Conservation (phyloP, 1,139 yeast genomes). For the Kodamaea plutei region DNA sequence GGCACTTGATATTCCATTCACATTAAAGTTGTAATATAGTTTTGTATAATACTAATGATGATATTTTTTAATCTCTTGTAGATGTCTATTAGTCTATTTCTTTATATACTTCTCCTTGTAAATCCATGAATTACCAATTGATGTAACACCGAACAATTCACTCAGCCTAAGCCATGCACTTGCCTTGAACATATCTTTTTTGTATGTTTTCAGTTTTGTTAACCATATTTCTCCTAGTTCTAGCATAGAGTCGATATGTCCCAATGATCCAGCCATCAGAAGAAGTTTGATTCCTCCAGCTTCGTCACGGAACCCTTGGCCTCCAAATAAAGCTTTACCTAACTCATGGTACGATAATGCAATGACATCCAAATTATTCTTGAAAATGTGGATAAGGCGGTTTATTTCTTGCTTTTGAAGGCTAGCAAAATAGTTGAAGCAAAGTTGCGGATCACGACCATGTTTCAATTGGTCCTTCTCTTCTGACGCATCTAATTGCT, state of each 20-base stretch:
- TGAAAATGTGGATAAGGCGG: constrained; percentile 24
- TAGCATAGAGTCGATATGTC: constrained; percentile 66
- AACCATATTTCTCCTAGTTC: constrained; percentile 71
- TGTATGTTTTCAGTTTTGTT: constrained; percentile 48
- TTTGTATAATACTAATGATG: too few species aligned
- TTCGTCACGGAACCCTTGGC: constrained; percentile 63
- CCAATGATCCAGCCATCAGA: constrained; percentile 66
- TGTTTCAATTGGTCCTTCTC: constrained; percentile 18
- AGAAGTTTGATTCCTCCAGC: constrained; percentile 54
- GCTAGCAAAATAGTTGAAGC: constrained; percentile 24
- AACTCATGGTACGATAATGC: constrained; percentile 48
- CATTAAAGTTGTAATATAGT: too few species aligned
- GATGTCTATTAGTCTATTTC: too few species aligned
- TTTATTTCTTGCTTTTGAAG: constrained; percentile 24
- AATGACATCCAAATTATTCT: constrained; percentile 27
- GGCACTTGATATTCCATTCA: too few species aligned
- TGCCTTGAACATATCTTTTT: constrained; percentile 60
- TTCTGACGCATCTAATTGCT: constrained; percentile 17
- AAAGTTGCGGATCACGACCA: constrained; percentile 25
- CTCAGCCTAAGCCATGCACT: constrained; percentile 72
- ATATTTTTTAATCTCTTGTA: too few species aligned
- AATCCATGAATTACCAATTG: constrained; percentile 76
- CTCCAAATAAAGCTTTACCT: constrained; percentile 57
- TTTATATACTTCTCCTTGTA: constrained; percentile 69
- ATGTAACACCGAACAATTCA: constrained; percentile 58